Percentiles rank a stretch among this genome's conserved stretches.
Conservation (phyloP, 768 basidiomycete species). For the Panaeolus cyanescens region DNA sequence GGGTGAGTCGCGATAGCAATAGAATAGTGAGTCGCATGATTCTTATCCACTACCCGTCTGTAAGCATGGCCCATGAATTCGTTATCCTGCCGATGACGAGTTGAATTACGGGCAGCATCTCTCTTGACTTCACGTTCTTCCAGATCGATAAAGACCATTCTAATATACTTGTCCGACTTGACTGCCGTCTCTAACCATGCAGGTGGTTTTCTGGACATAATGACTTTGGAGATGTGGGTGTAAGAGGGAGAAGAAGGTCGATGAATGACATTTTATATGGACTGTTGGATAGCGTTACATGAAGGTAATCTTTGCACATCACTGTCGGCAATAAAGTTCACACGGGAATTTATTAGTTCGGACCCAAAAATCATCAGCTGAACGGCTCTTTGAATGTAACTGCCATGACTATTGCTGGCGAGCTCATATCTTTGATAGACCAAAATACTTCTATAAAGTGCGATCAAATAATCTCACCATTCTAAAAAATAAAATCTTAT, state of each 20-base stretch:
- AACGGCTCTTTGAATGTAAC: background rate
- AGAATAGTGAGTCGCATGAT: constrained; percentile 55
- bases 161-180: constrained; percentile 21
- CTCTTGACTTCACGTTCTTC: constrained; percentile 36
- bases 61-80: background rate
- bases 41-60: constrained; percentile 4
- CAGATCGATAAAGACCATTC: constrained; percentile 33
- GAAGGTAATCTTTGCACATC: background rate
- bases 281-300: background rate
- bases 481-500: constrained; percentile 4
- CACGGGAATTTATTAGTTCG: background rate
- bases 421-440: constrained; percentile 40
- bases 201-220: constrained; percentile 21
- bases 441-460: constrained; percentile 55
- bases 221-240: background rate
- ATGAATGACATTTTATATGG: background rate
- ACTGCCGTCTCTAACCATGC: constrained; percentile 31
- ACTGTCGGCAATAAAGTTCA: constrained; percentile 10
- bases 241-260: background rate
- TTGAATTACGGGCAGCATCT: constrained; percentile 27
- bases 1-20: constrained; percentile 48
- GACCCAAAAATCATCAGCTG: background rate
- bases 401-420: constrained; percentile 23
- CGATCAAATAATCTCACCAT: constrained; percentile 15
- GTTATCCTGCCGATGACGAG: constrained; percentile 14